These are phyloP conservation scores for Barnettozyma vustinii DNA, from an alignment of 805 yeast genomes.

Conservation along the genomic window DNA sequence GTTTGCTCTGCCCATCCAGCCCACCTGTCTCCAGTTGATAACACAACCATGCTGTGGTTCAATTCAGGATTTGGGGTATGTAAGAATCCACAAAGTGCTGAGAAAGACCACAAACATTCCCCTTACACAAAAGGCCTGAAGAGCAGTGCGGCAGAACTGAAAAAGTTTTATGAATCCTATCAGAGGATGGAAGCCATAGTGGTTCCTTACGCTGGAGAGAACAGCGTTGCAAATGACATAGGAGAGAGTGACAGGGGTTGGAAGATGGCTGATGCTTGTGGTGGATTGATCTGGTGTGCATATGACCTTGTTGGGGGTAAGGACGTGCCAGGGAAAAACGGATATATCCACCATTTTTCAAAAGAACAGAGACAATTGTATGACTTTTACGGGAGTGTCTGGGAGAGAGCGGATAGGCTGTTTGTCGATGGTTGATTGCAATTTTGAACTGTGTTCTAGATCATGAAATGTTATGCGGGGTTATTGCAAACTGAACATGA, in stretches of 20 bases:
- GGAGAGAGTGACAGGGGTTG: constrained; percentile 38
- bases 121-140: constrained; percentile 15
- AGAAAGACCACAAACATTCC: constrained; percentile 27
- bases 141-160: constrained; percentile 20
- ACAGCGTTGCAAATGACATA: constrained; percentile 27
- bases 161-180: constrained; percentile 30
- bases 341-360: constrained; percentile 2
- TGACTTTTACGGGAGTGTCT: neutral
- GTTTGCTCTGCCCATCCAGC: constrained; percentile 59
- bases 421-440: neutral
- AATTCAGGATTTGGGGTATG: constrained; percentile 55
- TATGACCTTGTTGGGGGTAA: constrained; percentile 44
- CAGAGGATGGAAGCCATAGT: constrained; percentile 39
- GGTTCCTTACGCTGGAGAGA: constrained; percentile 43
- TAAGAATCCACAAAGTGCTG: constrained; percentile 28
- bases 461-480: no score
- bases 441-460: neutral
- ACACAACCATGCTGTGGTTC: constrained; percentile 48
- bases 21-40: constrained; percentile 45
- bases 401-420: neutral
- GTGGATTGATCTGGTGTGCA: constrained; percentile 54
- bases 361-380: neutral
- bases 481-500: no score
- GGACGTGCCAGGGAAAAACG: constrained; percentile 19
- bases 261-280: constrained; percentile 43